Evolutionary conservation across 148 eudicot species (phyloP).

Genomic region (Polygonum aviculare): DNA sequence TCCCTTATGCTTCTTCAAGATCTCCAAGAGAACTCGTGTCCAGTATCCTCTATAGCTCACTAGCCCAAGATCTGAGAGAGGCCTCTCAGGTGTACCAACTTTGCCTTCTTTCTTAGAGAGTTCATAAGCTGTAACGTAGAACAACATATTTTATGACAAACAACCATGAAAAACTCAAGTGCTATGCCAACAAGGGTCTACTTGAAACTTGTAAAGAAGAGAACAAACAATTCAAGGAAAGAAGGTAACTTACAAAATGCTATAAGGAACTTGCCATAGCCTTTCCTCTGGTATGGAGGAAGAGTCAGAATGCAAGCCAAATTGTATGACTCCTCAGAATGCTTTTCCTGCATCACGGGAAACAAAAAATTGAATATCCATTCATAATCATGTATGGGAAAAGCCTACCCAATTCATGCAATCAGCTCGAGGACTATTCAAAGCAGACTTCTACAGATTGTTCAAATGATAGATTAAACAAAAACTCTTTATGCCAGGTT

Average conservation of each 20-base stretch:
- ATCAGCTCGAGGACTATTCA: neutral
- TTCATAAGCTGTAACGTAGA: conserved; percentile 64
- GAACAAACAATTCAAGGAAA: neutral
- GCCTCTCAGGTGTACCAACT: conserved; percentile 98
- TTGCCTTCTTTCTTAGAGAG: conserved; percentile 96
- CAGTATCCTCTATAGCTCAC: conserved; percentile 95
- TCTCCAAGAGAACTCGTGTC: conserved; percentile 91
- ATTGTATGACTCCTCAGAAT: conserved; percentile 93
- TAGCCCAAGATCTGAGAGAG: conserved; percentile 91
- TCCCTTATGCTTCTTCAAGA: conserved; percentile 92
- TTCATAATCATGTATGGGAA: neutral
- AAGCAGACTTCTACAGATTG: neutral
- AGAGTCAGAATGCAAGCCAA: conserved; percentile 94
- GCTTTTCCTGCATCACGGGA: conserved; percentile 66
- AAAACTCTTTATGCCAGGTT: neutral
- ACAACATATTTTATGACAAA: neutral
- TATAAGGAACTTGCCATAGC: conserved; percentile 93
- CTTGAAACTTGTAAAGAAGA: neutral
- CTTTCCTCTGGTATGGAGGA: conserved; percentile 97
- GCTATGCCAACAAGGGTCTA: neutral
- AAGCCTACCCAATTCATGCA: neutral
- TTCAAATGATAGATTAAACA: neutral
- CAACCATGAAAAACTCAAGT: neutral
- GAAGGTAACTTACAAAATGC: conserved; percentile 67
- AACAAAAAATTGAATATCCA: neutral